Base-by-base conservation (phyloP, 1,284 basidiomycete species). In the Filobasidium uniguttulatum region DNA sequence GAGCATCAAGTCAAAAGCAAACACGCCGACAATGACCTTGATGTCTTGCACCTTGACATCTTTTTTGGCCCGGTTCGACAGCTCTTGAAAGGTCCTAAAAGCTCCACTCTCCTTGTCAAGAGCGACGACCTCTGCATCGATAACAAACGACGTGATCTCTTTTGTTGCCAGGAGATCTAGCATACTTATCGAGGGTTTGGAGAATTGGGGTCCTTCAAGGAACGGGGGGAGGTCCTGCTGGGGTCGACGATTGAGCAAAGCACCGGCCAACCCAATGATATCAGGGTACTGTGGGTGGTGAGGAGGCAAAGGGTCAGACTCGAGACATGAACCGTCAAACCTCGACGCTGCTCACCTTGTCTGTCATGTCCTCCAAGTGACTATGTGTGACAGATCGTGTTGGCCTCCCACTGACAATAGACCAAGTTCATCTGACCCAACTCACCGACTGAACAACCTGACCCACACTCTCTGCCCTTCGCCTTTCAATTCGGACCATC, bases 11-110 rank as follows among this genome's bases (percentile, higher is more conserved):
- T 99, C 94, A 61, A 99, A 99, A 0, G 82, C 89, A 65, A 90
- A 97, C 3, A 99, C 76, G 60, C 89, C 93, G 12, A 98, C 94
- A 49, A 82, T 80, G 54, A 98, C 84, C 73, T 89, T 85, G 62
- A 99, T 91, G 63, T 98, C 91, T 63, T 91, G 86, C 0, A 91
- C 78, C 63, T 85, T 88, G 60, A 98, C 94, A 59, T 97, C 94
- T 70, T 99, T 99, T 50, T 94, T 83, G 62, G 97, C 97, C 46
- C 94, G 78, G 57, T 81, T 82, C 58, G 86, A 89, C 5, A 99
- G 77, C 62, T 98, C 93, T 69, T 99, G 94, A 77, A 99, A 99
- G 0, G 93, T 93, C 73, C 96, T 80, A 43, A 97, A 75, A 55
- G 83, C 83, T 35, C 79, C 80, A 0, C 81, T 85, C 38, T 77